Conservation (phyloP, 306 rosid species). For the Fragaria iinumae region DNA sequence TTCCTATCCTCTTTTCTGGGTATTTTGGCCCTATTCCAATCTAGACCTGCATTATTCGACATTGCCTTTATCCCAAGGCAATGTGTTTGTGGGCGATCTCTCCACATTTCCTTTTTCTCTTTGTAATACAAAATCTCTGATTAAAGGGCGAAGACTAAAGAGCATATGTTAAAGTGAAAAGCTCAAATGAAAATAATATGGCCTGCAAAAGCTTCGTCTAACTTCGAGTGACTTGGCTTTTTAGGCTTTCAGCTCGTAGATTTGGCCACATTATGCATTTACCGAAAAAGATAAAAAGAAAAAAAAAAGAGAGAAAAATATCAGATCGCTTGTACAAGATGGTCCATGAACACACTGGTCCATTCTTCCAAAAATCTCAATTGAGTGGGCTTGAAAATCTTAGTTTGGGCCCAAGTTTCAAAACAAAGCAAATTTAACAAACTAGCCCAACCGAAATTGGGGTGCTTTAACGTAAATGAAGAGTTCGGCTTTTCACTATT, state of each 20-base stretch:
- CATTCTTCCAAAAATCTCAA: too few relatives aligned
- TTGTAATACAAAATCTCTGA: not conserved
- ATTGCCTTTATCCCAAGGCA: not conserved
- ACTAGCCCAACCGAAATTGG: too few relatives aligned
- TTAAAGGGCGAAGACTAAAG: conserved; percentile 11
- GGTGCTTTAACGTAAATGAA: too few relatives aligned
- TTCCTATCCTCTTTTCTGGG: conserved; percentile 10
- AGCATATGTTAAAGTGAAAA: conserved; percentile 19
- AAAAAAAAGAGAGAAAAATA: not conserved
- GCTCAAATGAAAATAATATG: not conserved
- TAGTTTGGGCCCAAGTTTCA: too few relatives aligned
- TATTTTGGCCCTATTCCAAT: not conserved
- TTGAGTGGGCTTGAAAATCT: too few relatives aligned
- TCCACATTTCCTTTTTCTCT: not conserved
- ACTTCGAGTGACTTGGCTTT: not conserved
- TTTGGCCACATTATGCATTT: conserved; percentile 1
- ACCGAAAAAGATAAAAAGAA: not conserved
- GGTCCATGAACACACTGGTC: too few relatives aligned
- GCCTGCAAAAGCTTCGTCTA: conserved; percentile 3
- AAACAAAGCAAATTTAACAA: too few relatives aligned
- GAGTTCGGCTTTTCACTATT: too few relatives aligned
- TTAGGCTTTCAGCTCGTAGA: not conserved
- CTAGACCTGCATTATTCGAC: not conserved
- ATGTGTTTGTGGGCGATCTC: conserved; percentile 2
- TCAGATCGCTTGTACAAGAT: too few relatives aligned